Evolutionary conservation across 2,329 filamentous ascomycete genomes (phyloP), one percentile per base, ranked within the genome.

Genomic region (Calycina herbarum): DNA sequence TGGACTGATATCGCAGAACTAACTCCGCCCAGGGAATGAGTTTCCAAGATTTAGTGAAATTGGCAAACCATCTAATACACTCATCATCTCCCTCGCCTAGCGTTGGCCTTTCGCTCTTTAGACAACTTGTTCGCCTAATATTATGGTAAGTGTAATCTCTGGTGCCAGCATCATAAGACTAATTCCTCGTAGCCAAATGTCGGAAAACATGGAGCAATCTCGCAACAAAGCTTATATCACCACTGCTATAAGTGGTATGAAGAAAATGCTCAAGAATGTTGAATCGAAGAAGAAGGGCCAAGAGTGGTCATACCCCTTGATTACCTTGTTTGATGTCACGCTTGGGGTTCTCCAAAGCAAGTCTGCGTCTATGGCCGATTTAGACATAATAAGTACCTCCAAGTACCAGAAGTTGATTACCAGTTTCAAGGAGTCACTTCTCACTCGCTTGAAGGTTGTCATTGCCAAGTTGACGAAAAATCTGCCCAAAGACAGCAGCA

Each of bases 31-130:
- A 73, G 65, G 64, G 56, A 15, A 70, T 72, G 64, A 77, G 68
- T 77, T 85, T 79, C 61, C 68, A 74, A 15, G 73, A 79, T 20
- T 65, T 81, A 5, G 73, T 77, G 10, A 63, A 69, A 3, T 61
- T 80, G 20, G 78, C 75, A 6, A 65, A 74, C 59, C 33, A 62
- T 4, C 63, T 75, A 13, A 57, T 62, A n/a, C 54, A 64, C 10
- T 33, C 62, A 8, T 59, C 68, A 29, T 57, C 65, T 11, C 33
- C 58, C 3, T 31, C 62, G 24, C 62, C 38, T 11, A 38, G 64
- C 42, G 54, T 66, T 24, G 65, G 63, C 59, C 62, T 74, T 8
- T 56, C 65, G 20, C 62, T 73, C 13, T 69, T 74, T 42, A 70
- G 71, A 62, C 70, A 76, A 45, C 63, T 76, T 31, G 69, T 63